A percentile compares a stretch with the other conserved stretches of the same genome.
Evolutionary conservation across 768 basidiomycete genomes (phyloP).

Genomic region (Termitomyces sp.): DNA sequence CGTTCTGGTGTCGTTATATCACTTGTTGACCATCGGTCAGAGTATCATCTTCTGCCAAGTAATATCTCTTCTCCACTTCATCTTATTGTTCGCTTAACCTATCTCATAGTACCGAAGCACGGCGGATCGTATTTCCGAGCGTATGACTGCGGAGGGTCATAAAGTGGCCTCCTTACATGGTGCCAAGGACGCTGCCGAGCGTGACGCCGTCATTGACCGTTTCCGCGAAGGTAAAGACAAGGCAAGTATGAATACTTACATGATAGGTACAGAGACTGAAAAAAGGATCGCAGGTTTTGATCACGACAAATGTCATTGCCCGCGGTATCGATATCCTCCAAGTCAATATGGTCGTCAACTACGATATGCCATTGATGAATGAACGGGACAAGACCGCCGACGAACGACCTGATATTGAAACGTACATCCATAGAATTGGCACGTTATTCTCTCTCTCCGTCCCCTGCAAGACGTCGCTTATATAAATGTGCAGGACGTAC

Average conservation of each 20-base stretch:
- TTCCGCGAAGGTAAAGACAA: constrained; percentile 97
- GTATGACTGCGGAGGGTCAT: constrained; percentile 92
- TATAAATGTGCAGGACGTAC: constrained; percentile 67
- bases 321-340: constrained; percentile 98
- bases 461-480: not conserved
- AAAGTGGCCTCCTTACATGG: constrained; percentile 96
- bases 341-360: constrained; percentile 99
- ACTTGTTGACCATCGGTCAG: constrained; percentile 90
- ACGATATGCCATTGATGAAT: constrained; percentile 86
- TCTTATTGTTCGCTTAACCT: not conserved
- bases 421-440: constrained; percentile 98
- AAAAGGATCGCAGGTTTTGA: constrained; percentile 48
- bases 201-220: constrained; percentile 88
- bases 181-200: constrained; percentile 83
- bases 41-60: constrained; percentile 98
- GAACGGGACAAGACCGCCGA: constrained; percentile 55
- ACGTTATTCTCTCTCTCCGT: constrained; percentile 19
- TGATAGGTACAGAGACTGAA: not conserved
- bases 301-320: constrained; percentile 98
- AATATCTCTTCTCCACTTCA: constrained; percentile 6
- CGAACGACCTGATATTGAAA: constrained; percentile 83
- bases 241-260: constrained; percentile 30
- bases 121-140: constrained; percentile 85
- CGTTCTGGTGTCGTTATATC: constrained; percentile 86
- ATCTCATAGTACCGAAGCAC: constrained; percentile 72